Conservation (phyloP, 768 basidiomycete species). For the Mycena olivaceomarginata region DNA sequence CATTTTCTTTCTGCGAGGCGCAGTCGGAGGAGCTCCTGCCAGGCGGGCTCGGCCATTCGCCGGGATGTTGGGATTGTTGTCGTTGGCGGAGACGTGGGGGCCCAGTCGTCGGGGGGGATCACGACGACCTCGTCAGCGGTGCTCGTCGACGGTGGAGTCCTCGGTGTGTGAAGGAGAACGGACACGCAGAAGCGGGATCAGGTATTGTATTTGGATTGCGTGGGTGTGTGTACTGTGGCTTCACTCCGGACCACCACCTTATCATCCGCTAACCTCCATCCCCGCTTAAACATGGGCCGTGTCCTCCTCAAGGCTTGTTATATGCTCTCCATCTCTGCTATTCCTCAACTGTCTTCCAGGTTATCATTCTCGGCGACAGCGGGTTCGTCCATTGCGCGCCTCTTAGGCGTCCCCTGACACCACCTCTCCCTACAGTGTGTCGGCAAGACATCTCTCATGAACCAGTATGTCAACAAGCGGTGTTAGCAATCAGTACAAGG, state of each 20-base stretch:
- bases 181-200: background rate
- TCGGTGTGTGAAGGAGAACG: no score
- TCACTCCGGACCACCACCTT: slow-evolving; percentile 39
- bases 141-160: background rate
- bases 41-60: slow-evolving; percentile 86
- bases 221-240: slow-evolving; percentile 15
- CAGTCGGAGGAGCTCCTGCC: slow-evolving; percentile 89
- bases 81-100: no score
- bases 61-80: background rate
- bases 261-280: slow-evolving; percentile 32
- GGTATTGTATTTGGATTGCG: background rate
- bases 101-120: no score
- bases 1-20: slow-evolving; percentile 92
- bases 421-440: slow-evolving; percentile 75
- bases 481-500: slow-evolving; percentile 99
- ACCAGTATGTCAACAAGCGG: slow-evolving; percentile 99
- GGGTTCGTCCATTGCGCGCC: slow-evolving; percentile 73
- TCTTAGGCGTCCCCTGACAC: slow-evolving; percentile 41
- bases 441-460: slow-evolving; percentile 99
- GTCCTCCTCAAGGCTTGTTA: slow-evolving; percentile 86
- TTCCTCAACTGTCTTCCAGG: slow-evolving; percentile 67
- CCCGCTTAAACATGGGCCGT: slow-evolving; percentile 78
- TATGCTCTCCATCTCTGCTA: background rate
- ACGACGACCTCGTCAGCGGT: no score
- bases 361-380: slow-evolving; percentile 99